Evolutionary conservation across 139 green algal genomes (phyloP), one percentile per base, ranked within the genome.

Genomic region (Asterochloris sp.): DNA sequence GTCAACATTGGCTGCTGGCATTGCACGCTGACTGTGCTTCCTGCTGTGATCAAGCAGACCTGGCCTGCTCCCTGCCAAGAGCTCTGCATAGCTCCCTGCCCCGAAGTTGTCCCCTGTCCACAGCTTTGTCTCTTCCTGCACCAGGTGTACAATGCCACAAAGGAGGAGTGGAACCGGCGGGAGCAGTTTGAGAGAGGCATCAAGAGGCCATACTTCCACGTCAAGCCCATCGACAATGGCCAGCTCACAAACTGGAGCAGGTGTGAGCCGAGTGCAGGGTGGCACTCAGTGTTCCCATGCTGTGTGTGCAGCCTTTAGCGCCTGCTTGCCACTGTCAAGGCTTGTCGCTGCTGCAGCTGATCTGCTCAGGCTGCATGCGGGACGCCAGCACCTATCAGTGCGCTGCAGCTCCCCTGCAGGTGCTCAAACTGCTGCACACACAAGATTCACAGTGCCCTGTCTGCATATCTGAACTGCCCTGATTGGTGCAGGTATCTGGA

Each of bases 121-220:
- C 38, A 54, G 38, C 38, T 10, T 6, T 6, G 38, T 54, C 6
- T 6, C 2, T 6, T 76, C 61, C 79, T 86, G 64, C 85, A 93
- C 2, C 64, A 74, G 28, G 13, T 90, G 27, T 93, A 88, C 74
- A 63, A 15, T 63, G 78, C 29, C 12, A 89, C 86, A 19, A 92
- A 90, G 82, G 75, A 86, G 73, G 85, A 94, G 83, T 80, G 89
- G 76, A 47, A 47, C 11, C 83, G 85, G n/a, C 84, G 90, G 16
- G 80, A 87, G 76, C 83, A 82, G 0, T 97, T 90, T 80, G 93
- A 97, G 87, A 86, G 87, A 21, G 87, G 63, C 27, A 92, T 96
- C 62, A 91, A 91, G 84, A 87, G 94, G 29, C 88, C 94, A 11
- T 98, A 96, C 79, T 98, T 95, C 87, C 94, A 98, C 74, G 85